phyloP scores from a whole-genome alignment of 306 rosid genomes.

The Prunus mira region DNA sequence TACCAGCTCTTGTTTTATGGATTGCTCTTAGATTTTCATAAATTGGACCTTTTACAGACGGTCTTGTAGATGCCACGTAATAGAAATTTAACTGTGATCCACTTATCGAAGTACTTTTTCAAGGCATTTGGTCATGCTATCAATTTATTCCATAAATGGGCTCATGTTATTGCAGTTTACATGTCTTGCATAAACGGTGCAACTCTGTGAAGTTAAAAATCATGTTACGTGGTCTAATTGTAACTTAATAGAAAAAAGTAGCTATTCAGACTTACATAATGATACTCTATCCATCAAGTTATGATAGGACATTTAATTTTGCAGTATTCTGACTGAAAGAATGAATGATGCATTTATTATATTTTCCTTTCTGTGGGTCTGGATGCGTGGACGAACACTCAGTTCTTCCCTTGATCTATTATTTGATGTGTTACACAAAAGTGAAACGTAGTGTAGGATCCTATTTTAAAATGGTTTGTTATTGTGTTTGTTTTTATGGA shows the following conservation, averaged over 20 bases:
- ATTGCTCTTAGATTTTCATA: neutral
- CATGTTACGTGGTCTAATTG: neutral
- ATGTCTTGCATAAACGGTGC: neutral
- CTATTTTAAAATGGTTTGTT: neutral
- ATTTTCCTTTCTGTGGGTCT: neutral
- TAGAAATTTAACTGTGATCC: neutral
- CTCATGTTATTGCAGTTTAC: neutral
- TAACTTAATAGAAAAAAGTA: neutral
- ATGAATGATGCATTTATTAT: neutral
- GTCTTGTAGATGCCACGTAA: neutral
- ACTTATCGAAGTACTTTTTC: neutral
- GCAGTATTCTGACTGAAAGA: neutral
- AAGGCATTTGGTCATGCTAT: neutral
- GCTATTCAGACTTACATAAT: neutral
- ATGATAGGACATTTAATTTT: neutral
- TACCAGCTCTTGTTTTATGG: neutral
- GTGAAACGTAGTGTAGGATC: neutral
- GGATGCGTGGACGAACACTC: neutral
- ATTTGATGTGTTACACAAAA: neutral
- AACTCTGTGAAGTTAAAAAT: neutral
- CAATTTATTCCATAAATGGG: neutral
- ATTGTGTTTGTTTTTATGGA: neutral
- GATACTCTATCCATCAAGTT: neutral
- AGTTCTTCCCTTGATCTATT: neutral
- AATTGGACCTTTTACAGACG: neutral